A percentile compares a stretch with the other conserved stretches of the same genome.
Evolutionary conservation across 1,139 yeast genomes (phyloP).

Genomic region (Spathaspora sp.): DNA sequence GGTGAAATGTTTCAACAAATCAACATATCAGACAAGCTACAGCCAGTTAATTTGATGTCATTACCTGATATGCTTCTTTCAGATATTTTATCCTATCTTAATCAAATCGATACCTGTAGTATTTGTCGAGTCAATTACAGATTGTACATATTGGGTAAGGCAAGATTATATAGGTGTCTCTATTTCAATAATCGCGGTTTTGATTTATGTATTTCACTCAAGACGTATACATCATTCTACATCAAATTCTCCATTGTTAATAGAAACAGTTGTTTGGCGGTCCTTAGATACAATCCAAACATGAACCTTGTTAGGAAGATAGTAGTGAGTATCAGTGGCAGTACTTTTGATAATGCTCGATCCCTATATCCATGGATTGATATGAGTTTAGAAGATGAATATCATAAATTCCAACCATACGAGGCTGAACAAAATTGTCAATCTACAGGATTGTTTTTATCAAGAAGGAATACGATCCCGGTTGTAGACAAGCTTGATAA

Average conservation of each 20-base stretch:
- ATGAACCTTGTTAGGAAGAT: background rate
- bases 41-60: background rate
- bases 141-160: background rate
- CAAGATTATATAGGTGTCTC: background rate
- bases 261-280: background rate
- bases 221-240: background rate
- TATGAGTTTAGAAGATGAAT: background rate
- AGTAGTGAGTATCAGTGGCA: background rate
- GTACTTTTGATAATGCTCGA: background rate
- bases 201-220: background rate
- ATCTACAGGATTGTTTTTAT: background rate
- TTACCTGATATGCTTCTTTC: background rate
- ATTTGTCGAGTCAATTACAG: background rate
- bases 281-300: background rate
- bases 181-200: background rate
- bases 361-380: background rate
- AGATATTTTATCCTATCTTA: background rate
- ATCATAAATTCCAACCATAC: background rate
- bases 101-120: background rate
- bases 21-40: no score
- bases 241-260: background rate
- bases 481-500: no score
- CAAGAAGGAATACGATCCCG: background rate
- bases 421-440: background rate
- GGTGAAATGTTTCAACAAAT: no score